phyloP scores from a whole-genome alignment of 805 yeast species.

The Scheffersomyces amazonensis region DNA sequence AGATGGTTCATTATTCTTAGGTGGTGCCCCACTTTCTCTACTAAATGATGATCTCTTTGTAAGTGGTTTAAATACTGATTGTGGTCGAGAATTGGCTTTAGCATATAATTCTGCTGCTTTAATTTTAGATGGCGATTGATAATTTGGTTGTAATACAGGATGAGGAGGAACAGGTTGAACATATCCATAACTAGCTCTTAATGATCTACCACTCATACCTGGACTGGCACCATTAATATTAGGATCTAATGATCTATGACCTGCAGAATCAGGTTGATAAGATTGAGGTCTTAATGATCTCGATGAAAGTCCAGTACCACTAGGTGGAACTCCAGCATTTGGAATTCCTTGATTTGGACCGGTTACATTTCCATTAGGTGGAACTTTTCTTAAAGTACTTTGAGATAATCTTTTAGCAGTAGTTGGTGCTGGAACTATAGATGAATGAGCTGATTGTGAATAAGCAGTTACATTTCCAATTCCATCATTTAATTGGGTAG shows the following conservation, averaged over 20 bases:
- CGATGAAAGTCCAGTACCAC: constrained; percentile 13
- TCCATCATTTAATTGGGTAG: constrained; percentile 31
- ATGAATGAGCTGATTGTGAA: not conserved
- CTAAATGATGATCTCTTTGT: constrained; percentile 57
- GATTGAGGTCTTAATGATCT: constrained; percentile 37
- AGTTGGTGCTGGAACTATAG: not conserved
- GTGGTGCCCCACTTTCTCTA: constrained; percentile 26
- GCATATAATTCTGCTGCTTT: constrained; percentile 56
- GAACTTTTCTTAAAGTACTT: constrained; percentile 23
- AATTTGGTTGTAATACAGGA: constrained; percentile 37
- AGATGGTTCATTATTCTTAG: not conserved
- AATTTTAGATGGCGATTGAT: constrained; percentile 36
- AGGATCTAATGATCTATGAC: constrained; percentile 1
- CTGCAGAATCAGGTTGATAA: constrained; percentile 8
- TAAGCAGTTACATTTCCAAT: not conserved
- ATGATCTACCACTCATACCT: constrained; percentile 28
- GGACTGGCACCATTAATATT: not conserved
- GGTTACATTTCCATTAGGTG: constrained; percentile 8
- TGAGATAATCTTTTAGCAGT: constrained; percentile 20
- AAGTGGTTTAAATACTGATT: constrained; percentile 37
- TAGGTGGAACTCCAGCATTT: not conserved
- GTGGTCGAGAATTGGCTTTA: constrained; percentile 44
- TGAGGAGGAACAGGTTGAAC: constrained; percentile 37
- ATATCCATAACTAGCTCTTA: constrained; percentile 22
- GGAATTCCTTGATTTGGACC: not conserved